These are phyloP conservation scores for Phanerochaete carnosa DNA, from an alignment of 768 basidiomycete species.

Conservation along the genomic window DNA sequence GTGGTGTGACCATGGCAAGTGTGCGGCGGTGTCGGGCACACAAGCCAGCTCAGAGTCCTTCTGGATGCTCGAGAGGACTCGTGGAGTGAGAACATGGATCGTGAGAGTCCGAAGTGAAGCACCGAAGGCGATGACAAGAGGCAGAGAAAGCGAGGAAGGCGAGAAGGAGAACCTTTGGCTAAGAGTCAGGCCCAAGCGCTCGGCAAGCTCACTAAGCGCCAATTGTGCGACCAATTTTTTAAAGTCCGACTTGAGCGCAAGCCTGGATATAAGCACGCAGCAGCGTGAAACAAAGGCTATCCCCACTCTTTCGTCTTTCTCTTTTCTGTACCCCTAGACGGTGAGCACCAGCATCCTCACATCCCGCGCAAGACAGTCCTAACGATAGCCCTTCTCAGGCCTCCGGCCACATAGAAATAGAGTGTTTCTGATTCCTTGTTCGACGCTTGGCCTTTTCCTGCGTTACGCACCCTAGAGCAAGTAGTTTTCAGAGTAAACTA, in stretches of 20 bases:
- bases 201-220: slow-evolving; percentile 3
- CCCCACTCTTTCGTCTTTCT: slow-evolving; percentile 32
- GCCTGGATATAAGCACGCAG: slow-evolving; percentile 21
- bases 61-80: not conserved
- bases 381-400: slow-evolving; percentile 28
- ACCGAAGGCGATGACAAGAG: not conserved
- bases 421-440: slow-evolving; percentile 61
- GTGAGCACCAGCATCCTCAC: slow-evolving; percentile 15
- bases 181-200: not conserved
- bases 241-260: slow-evolving; percentile 1
- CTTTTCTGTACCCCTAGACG: slow-evolving; percentile 32
- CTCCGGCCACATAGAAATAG: slow-evolving; percentile 43
- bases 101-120: not conserved
- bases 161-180: not conserved
- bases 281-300: slow-evolving; percentile 28
- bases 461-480: slow-evolving; percentile 27
- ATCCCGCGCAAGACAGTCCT: not conserved
- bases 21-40: not conserved
- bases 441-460: slow-evolving; percentile 38
- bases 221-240: slow-evolving; percentile 26
- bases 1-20: not conserved
- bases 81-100: not conserved
- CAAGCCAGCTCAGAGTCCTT: not conserved
- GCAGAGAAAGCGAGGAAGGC: not conserved
- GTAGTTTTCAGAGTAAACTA: slow-evolving; percentile 20